Percentiles rank a stretch among this genome's conserved stretches.
Evolutionary conservation across 352 stramenopile species (phyloP).

Genomic region (Peronospora destructor): DNA sequence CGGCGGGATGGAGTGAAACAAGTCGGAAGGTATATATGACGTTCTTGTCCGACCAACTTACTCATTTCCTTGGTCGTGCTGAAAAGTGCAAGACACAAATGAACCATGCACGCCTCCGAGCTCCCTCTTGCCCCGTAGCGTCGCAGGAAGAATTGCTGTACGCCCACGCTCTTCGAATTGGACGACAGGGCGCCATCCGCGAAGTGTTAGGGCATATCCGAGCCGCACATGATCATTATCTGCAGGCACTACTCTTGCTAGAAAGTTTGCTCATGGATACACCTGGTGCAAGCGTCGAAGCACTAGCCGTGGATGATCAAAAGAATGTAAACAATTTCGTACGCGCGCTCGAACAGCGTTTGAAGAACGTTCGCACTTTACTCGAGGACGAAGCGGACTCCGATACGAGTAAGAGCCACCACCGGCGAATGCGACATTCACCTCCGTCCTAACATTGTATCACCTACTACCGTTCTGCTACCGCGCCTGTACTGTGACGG

Average conservation of each 20-base stretch:
- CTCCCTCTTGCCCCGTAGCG: slow-evolving; percentile 18
- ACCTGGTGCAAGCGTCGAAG: slow-evolving; percentile 4
- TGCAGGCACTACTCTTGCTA: slow-evolving; percentile 52
- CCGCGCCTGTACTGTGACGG: slow-evolving; percentile 16
- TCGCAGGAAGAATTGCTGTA: slow-evolving; percentile 62
- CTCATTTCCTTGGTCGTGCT: slow-evolving; percentile 49
- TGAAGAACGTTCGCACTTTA: slow-evolving; percentile 40
- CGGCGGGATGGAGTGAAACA: slow-evolving; percentile 30
- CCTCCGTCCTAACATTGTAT: slow-evolving; percentile 11
- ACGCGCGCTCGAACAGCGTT: slow-evolving; percentile 40
- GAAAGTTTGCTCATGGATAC: slow-evolving; percentile 57
- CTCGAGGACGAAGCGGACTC: slow-evolving; percentile 19
- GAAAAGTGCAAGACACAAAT: slow-evolving; percentile 60
- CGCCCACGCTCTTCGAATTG: slow-evolving; percentile 51
- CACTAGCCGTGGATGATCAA: slow-evolving; percentile 41
- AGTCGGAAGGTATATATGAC: slow-evolving; percentile 57
- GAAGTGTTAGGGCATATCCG: slow-evolving; percentile 60
- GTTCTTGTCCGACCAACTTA: slow-evolving; percentile 56
- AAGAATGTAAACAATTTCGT: slow-evolving; percentile 48
- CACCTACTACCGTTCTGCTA: slow-evolving; percentile 14
- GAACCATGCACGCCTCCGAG: slow-evolving; percentile 13
- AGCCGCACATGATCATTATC: slow-evolving; percentile 49
- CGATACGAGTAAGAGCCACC: slow-evolving; percentile 9
- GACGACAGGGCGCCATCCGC: slow-evolving; percentile 56
- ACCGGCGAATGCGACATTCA: slow-evolving; percentile 11